Evolutionary conservation across 352 stramenopile genomes (phyloP), one percentile per base, ranked within the genome.

Genomic region (Pythium aristosporum): DNA sequence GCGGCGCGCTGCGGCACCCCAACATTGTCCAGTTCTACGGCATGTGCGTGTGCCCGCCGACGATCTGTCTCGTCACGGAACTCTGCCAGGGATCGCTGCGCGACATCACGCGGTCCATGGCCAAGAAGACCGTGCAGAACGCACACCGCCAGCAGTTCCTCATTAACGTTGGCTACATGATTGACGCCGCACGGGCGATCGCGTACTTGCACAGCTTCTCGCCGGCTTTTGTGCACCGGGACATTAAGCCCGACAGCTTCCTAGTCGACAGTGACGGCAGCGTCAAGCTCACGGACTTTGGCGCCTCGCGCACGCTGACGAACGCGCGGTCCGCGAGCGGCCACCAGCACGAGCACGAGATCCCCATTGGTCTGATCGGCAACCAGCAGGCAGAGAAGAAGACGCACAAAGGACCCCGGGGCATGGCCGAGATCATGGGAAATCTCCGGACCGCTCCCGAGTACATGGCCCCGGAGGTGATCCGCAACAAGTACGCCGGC

Each of bases 211-310:
- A 85, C 49, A 80, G 71, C 46, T 83, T 83, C 53, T 78, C 76
- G 28, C 76, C 76, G 9, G 57, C 76, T 4, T 83, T 85, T 41
- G 50, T 85, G 32, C 76, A 85, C 61, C 69, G 76, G 21, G 75
- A 85, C 30, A 83, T 85, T 68, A 80, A 80, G 23, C 76, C 76
- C 20, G 65, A 68, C 0, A 95, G 92, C 56, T 90, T 92, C 42
- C 69, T 91, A 4, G 69, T 91, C 6, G 61, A 70, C 30, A 30
- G 39, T 0, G 73, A 79, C 39, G 57, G 68, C 25, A 61, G 48
- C 0, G 72, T 80, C 25, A 88, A 88, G 53, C 66, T 91, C 18
- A 82, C 75, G 2, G 77, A 91, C 63, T 89, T 91, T 66, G 79
- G 82, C 2, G 78, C 80, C 28, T 78, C 74, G 3, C 64, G 73